A percentile compares a stretch with the other conserved stretches of the same genome.
Evolutionary conservation across 441 rosid species (phyloP).

Genomic region (Brassica hybrid): DNA sequence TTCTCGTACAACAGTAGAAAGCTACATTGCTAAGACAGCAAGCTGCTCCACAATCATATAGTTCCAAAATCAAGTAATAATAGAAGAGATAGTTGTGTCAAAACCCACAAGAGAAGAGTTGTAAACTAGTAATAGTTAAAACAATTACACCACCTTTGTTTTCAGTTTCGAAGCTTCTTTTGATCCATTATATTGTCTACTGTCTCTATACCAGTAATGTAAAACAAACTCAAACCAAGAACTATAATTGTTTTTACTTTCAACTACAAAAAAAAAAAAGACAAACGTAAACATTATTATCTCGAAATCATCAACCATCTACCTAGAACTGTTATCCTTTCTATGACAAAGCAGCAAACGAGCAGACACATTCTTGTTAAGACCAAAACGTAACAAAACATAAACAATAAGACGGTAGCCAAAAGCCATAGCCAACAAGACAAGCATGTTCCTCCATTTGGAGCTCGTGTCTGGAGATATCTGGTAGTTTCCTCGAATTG

Average conservation of each 20-base stretch:
- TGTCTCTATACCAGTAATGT: not conserved
- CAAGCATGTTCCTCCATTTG: slow-evolving; percentile 89
- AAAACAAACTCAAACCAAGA: not conserved
- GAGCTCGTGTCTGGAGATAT: slow-evolving; percentile 74
- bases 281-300: slow-evolving; percentile 12
- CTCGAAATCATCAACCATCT: slow-evolving; percentile 28
- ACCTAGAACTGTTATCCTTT: slow-evolving; percentile 58
- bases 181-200: not conserved
- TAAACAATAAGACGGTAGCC: slow-evolving; percentile 73
- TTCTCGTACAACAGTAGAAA: slow-evolving; percentile 33
- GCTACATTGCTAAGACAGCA: slow-evolving; percentile 26
- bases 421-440: slow-evolving; percentile 78
- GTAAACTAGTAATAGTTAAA: slow-evolving; percentile 34
- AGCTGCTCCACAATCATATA: slow-evolving; percentile 24
- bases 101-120: slow-evolving; percentile 1
- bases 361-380: slow-evolving; percentile 55
- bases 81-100: slow-evolving; percentile 9
- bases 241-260: not conserved
- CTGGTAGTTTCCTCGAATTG: slow-evolving; percentile 72
- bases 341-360: slow-evolving; percentile 50
- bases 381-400: slow-evolving; percentile 64
- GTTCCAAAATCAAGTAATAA: slow-evolving; percentile 35
- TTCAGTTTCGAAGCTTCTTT: not conserved
- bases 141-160: not conserved
- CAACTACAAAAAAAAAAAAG: slow-evolving; percentile 15